A percentile compares a stretch with the other conserved stretches of the same genome.
Evolutionary conservation across 352 stramenopile species (phyloP).

Genomic region (Aphanomyces astaci): DNA sequence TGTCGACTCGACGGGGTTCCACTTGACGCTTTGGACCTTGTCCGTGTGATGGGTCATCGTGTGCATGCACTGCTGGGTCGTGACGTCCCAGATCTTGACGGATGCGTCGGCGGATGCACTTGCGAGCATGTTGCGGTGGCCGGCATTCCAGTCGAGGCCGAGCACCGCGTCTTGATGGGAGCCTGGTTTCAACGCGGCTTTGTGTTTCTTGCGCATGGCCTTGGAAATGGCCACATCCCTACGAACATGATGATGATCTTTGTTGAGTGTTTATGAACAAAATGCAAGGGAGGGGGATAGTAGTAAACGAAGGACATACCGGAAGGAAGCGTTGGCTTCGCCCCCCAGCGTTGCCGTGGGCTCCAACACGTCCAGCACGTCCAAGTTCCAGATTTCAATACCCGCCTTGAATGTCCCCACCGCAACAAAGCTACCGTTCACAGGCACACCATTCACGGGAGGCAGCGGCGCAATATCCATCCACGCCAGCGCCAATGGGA

Average conservation of each 20-base stretch:
- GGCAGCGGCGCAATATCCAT: slow-evolving; percentile 86
- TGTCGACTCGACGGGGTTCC: slow-evolving; percentile 94
- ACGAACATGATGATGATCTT: too few relatives aligned
- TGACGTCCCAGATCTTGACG: slow-evolving; percentile 96
- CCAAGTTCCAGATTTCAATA: slow-evolving; percentile 99
- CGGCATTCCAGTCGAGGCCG: slow-evolving; percentile 96
- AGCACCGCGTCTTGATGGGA: slow-evolving; percentile 98
- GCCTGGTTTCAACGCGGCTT: slow-evolving; percentile 82
- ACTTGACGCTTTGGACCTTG: slow-evolving; percentile 96
- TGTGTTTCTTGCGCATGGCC: slow-evolving; percentile 50
- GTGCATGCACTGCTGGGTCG: slow-evolving; percentile 86
- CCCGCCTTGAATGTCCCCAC: slow-evolving; percentile 98
- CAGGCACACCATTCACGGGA: slow-evolving; percentile 39
- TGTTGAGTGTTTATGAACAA: too few relatives aligned
- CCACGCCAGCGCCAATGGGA: slow-evolving; percentile 96
- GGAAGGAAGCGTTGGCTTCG: slow-evolving; percentile 76
- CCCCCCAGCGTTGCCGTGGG: slow-evolving; percentile 92
- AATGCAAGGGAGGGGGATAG: too few relatives aligned
- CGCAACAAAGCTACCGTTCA: slow-evolving; percentile 94
- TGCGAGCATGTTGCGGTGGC: slow-evolving; percentile 94
- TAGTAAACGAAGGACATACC: slow-evolving; percentile 16
- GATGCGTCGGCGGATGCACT: slow-evolving; percentile 96
- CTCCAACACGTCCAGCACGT: slow-evolving; percentile 98
- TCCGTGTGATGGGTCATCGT: slow-evolving; percentile 97
- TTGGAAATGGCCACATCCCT: slow-evolving; percentile 68